Evolutionary conservation across 805 yeast species (phyloP), one percentile per base, ranked within the genome.

Genomic region (Pichia gijzeniarum): DNA sequence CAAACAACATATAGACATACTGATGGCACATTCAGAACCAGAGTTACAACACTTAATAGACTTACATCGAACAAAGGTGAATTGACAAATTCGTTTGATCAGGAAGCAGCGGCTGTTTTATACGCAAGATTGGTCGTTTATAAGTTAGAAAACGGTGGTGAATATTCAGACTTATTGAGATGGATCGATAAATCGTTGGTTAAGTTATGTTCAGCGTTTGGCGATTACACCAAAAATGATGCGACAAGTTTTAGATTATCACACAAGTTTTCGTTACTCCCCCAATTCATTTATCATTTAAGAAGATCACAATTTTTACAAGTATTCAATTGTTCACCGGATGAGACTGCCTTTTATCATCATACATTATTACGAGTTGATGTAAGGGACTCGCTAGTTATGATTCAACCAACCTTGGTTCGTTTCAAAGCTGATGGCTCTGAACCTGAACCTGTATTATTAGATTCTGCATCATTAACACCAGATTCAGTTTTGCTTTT

Each of bases 321-420:
- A 64, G 95, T 91, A 38, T 93, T 93, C 74, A 93, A 93, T 69
- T 90, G 90, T 67, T 93, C 99, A 5, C 99, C 99, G 2, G 99
- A 93, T 71, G 99, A 93, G 71, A 89, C 98, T 37, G 96, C 96
- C 33, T 93, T 90, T 67, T 88, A 91, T 68, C 81, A 97, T 64
- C 99, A 93, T 65, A 82, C 88, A 16, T 77, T 93, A 61, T 76
- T 85, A 61, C 81, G 91, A 53, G 97, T 93, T 61, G 97, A 93
- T 62, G 85, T 91, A 36, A 83, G 85, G 53, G 93, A 91, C 69
- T 85, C 97, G 16, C 72, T 93, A 62, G 86, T 90, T 51, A 93
- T 93, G 97, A 91, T 93, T 53, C 99, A 93, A 70, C 99, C 99
- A 47, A 88, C 98, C 1, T 77, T 93, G 64, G 84, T 91, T 3